Percentiles rank a stretch among this genome's conserved stretches.
Conservation (phyloP, 306 rosid species). For the Neltuma alba region DNA sequence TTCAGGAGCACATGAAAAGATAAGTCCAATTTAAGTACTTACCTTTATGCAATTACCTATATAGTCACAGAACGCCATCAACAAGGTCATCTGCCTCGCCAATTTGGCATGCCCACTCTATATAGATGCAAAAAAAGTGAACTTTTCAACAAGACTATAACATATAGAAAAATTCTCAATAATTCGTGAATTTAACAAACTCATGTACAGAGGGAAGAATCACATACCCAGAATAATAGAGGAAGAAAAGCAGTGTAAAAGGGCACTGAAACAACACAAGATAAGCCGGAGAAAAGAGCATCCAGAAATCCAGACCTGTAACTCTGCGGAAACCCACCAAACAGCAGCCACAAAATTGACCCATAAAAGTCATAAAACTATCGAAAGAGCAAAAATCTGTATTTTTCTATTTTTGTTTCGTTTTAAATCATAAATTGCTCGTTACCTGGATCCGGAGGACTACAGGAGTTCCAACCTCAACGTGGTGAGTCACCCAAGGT, state of each 20-base stretch:
- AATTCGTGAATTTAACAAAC: background rate
- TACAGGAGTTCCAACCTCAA: conserved; percentile 46
- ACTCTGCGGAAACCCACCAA: conserved; percentile 40
- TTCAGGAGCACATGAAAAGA: background rate
- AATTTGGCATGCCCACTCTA: conserved; percentile 97
- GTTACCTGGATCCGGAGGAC: conserved; percentile 67
- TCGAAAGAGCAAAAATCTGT: background rate
- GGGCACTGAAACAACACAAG: conserved; percentile 67
- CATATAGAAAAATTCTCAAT: background rate
- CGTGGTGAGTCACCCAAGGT: conserved; percentile 59
- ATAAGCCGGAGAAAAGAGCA: conserved; percentile 66
- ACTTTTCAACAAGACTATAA: background rate
- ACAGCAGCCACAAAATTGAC: background rate
- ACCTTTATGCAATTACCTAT: conserved; percentile 86
- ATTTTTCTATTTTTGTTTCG: background rate
- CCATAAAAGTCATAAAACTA: background rate
- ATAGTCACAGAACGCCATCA: conserved; percentile 98
- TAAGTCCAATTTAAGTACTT: background rate
- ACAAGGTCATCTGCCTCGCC: conserved; percentile 96
- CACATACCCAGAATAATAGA: conserved; percentile 64
- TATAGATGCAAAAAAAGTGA: conserved; percentile 20
- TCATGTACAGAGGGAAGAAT: background rate
- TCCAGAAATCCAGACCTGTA: conserved; percentile 55
- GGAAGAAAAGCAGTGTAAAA: conserved; percentile 81
- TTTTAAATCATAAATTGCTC: conserved; percentile 8